Percentiles rank a stretch among this genome's conserved stretches.
Evolutionary conservation across 192 early-diverging fungal genomes (phyloP).

Genomic region (Jimgerdemannia lactiflua): DNA sequence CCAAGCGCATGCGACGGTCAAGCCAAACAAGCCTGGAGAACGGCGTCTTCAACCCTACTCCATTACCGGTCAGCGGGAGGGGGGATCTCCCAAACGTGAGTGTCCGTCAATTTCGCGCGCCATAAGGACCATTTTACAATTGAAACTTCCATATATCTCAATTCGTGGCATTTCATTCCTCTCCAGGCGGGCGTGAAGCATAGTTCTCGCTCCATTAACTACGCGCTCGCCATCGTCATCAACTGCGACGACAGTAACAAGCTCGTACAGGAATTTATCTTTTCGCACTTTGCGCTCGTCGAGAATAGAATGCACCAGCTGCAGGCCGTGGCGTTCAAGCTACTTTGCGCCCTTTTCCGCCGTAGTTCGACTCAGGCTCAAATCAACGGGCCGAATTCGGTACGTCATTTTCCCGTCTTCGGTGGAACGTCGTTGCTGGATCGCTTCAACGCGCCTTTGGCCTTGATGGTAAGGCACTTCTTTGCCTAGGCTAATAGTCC

Average conservation of each 20-base stretch:
- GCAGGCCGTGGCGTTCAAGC: slow-evolving; percentile 40
- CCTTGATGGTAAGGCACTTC: too few relatives aligned
- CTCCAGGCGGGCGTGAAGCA: slow-evolving; percentile 15
- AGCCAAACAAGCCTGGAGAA: slow-evolving; percentile 58
- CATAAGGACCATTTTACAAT: too few relatives aligned
- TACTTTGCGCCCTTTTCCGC: slow-evolving; percentile 28
- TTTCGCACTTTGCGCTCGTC: slow-evolving; percentile 57
- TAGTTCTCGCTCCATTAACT: slow-evolving; percentile 47
- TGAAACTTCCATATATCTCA: too few relatives aligned
- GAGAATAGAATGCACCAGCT: slow-evolving; percentile 54
- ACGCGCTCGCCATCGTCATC: slow-evolving; percentile 50
- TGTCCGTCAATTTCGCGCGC: neutral
- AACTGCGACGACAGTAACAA: slow-evolving; percentile 39
- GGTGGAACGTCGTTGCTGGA: too few relatives aligned
- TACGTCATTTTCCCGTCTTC: slow-evolving; percentile 2
- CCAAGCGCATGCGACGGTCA: slow-evolving; percentile 37
- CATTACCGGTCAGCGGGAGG: slow-evolving; percentile 27
- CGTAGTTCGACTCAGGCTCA: neutral
- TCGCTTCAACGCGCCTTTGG: too few relatives aligned
- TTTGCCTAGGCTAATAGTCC: too few relatives aligned
- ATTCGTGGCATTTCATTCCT: neutral
- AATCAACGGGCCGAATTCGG: slow-evolving; percentile 24
- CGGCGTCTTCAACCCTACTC: slow-evolving; percentile 52
- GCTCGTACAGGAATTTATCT: slow-evolving; percentile 48
- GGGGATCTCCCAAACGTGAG: neutral